phyloP scores from a whole-genome alignment of 495 filamentous ascomycete species.

The Aspergillus sclerotiicarbonarius region DNA sequence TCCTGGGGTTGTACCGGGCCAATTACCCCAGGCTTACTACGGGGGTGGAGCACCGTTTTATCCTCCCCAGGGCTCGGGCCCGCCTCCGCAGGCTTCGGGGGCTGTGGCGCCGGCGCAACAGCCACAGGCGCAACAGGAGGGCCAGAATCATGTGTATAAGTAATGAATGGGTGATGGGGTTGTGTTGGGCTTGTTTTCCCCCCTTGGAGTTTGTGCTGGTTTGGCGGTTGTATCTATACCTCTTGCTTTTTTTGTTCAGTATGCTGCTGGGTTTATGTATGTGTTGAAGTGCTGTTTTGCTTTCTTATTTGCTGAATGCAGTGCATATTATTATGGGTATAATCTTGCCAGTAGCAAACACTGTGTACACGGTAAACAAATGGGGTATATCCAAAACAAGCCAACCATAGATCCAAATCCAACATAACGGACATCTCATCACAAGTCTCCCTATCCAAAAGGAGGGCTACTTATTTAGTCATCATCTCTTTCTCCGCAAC shows the following conservation, averaged over 20 bases:
- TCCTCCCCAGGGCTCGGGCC: constrained; percentile 18
- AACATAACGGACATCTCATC: not conserved
- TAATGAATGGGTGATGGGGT: constrained; percentile 6
- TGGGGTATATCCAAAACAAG: constrained; percentile 4
- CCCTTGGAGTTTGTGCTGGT: not conserved
- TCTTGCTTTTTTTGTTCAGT: not conserved
- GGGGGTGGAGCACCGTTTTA: constrained; percentile 19
- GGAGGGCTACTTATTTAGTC: constrained; percentile 1
- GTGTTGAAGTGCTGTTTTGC: not conserved
- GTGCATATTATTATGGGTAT: not conserved
- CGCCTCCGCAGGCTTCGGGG: constrained; percentile 15
- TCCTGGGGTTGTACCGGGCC: constrained; percentile 26
- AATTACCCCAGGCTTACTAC: constrained; percentile 29
- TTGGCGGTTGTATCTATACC: not conserved
- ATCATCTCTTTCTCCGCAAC: constrained; percentile 27
- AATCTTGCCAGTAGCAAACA: not conserved
- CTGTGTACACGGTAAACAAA: not conserved
- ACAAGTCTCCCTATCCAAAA: constrained; percentile 10
- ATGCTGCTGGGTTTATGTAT: not conserved
- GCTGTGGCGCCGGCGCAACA: constrained; percentile 7
- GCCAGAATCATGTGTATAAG: constrained; percentile 26
- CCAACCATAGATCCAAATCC: not conserved
- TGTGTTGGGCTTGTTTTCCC: constrained; percentile 13
- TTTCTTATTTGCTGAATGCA: not conserved
- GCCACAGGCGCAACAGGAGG: not conserved